Evolutionary conservation across 441 rosid species (phyloP).

Genomic region (Arabidopsis hybrid): DNA sequence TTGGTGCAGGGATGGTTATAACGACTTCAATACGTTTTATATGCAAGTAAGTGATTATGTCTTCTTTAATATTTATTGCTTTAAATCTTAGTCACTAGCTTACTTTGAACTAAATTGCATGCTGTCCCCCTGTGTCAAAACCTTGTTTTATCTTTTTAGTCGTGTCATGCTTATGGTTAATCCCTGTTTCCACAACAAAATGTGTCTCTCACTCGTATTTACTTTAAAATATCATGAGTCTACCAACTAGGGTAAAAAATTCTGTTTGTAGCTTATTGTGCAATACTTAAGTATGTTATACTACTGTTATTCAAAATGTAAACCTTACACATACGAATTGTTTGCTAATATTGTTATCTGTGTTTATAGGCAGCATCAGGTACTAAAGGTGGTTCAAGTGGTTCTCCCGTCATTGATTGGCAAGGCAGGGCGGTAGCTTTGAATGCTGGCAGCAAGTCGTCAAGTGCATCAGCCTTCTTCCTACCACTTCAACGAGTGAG

Average conservation of each 20-base stretch:
- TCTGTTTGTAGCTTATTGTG: slow-evolving; percentile 29
- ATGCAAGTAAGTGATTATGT: slow-evolving; percentile 80
- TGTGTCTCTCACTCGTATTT: not conserved
- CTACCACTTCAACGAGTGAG: slow-evolving; percentile 89
- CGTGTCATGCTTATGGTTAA: slow-evolving; percentile 9
- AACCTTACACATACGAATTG: slow-evolving; percentile 11
- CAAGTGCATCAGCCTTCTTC: slow-evolving; percentile 92
- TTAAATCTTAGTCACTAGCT: not conserved
- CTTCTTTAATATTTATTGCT: not conserved
- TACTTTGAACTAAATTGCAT: slow-evolving; percentile 16
- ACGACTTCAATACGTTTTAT: slow-evolving; percentile 99
- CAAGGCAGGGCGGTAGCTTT: slow-evolving; percentile 97
- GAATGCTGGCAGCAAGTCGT: slow-evolving; percentile 95
- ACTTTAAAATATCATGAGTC: slow-evolving; percentile 3
- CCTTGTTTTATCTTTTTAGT: slow-evolving; percentile 18
- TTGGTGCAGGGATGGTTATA: slow-evolving; percentile 96
- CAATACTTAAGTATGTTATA: slow-evolving; percentile 16
- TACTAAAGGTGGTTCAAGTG: slow-evolving; percentile 99
- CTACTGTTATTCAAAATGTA: not conserved
- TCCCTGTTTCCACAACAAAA: slow-evolving; percentile 11
- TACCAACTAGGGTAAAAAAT: slow-evolving; percentile 4
- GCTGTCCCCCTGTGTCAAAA: slow-evolving; percentile 6
- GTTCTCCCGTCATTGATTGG: slow-evolving; percentile 97
- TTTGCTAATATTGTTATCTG: slow-evolving; percentile 22
- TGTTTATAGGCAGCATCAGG: slow-evolving; percentile 93